phyloP scores from a whole-genome alignment of 768 basidiomycete genomes.

The Boletus rufocinnamomeus region DNA sequence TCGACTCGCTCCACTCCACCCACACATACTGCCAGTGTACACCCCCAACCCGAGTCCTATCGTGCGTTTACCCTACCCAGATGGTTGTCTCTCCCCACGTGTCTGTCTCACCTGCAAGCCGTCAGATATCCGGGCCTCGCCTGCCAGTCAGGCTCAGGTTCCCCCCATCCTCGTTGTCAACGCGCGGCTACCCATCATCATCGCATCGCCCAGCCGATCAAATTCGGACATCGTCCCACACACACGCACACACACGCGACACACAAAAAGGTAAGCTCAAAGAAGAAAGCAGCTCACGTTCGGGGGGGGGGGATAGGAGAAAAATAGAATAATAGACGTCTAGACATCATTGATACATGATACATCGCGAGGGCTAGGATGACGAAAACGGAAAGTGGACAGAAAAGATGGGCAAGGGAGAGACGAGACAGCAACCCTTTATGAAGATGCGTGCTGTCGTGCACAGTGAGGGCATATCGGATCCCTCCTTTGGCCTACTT shows the following conservation, averaged over 20 bases:
- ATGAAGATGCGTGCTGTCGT: slow-evolving; percentile 14
- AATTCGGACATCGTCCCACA: background rate
- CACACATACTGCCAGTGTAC: background rate
- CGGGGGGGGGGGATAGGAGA: slow-evolving; percentile 6
- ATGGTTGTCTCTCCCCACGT: background rate
- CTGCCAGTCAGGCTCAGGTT: background rate
- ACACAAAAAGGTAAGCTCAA: background rate
- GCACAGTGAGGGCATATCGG: slow-evolving; percentile 25
- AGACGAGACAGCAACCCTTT: background rate
- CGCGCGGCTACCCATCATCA: background rate
- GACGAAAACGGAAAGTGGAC: background rate
- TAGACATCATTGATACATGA: slow-evolving; percentile 12
- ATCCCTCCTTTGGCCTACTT: slow-evolving; percentile 22
- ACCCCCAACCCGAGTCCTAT: slow-evolving; percentile 18
- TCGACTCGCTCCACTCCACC: background rate
- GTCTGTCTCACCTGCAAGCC: background rate
- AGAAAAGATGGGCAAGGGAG: background rate
- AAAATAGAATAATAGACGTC: slow-evolving; percentile 24
- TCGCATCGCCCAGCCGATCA: background rate
- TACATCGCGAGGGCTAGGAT: slow-evolving; percentile 6
- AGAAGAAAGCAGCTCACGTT: background rate
- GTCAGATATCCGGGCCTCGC: background rate
- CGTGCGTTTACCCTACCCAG: background rate
- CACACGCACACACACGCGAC: background rate
- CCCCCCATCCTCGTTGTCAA: background rate